Evolutionary conservation across 2,329 filamentous ascomycete genomes (phyloP).

Genomic region (Sporothrix phasma): DNA sequence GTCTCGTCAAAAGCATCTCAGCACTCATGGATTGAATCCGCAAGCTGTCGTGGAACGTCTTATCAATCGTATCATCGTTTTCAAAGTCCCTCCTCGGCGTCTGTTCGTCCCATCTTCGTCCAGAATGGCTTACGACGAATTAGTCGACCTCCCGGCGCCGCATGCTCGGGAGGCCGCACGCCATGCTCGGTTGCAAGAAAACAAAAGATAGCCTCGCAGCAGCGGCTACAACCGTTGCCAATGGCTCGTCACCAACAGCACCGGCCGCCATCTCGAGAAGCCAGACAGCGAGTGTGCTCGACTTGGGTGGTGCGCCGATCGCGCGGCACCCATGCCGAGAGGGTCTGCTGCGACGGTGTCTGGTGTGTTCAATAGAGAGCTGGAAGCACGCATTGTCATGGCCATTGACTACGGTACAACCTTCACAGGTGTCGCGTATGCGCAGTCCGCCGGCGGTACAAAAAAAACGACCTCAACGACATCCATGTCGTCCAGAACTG

Average conservation of each 20-base stretch:
- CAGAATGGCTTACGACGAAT: constrained; percentile 9
- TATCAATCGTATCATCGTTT: neutral
- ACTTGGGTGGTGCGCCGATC: neutral
- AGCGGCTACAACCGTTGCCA: neutral
- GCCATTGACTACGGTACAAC: constrained; percentile 20
- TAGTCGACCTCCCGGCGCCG: constrained; percentile 11
- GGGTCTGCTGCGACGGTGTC: neutral
- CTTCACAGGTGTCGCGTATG: constrained; percentile 17
- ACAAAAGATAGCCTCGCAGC: neutral
- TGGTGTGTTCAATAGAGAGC: neutral
- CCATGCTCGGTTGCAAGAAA: constrained; percentile 1
- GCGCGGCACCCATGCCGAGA: neutral
- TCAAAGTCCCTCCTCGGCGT: neutral
- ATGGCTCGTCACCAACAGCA: neutral
- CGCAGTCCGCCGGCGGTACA: neutral
- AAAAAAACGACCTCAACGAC: constrained; percentile 12
- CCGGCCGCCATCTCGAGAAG: neutral
- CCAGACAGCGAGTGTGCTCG: neutral
- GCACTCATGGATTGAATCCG: too few species aligned
- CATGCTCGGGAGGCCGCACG: constrained; percentile 12
- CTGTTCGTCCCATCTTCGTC: neutral
- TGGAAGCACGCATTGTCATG: constrained; percentile 13
- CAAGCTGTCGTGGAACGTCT: neutral
- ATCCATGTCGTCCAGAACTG: constrained; percentile 16
- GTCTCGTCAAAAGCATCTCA: too few species aligned